Evolutionary conservation across 768 basidiomycete genomes (phyloP), one percentile per base, ranked within the genome.

Genomic region (Xanthoconium purpureum): DNA sequence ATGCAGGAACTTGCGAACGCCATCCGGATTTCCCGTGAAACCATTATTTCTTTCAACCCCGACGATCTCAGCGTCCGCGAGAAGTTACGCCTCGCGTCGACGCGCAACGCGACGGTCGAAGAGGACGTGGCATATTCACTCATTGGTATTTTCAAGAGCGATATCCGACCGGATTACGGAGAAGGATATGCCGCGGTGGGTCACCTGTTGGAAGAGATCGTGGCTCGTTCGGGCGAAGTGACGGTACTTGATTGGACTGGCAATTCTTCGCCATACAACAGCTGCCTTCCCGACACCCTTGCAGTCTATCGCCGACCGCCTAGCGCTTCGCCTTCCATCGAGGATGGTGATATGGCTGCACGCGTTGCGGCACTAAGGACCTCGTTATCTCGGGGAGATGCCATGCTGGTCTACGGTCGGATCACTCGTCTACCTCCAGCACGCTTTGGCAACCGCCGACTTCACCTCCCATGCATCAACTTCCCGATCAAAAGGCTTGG

Each of bases 41-140:
- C 45, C 10, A 61, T 61, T n/a, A 1, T 37, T 1, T 2, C 35
- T 10, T 62, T 62, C 14, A 20, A 50, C 12, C 60, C 57, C 1
- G 42, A 60, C 1, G 6, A 14, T 28, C 59, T 61, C 53, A 39
- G 30, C 1, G 18, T 49, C 32, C 37, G 60, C 10, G 53, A 51
- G 32, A 61, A 60, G 12, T 50, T 61, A 14, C 60, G 53, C 11
- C 29, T 61, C 0, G 60, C 60, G 7, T 61, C 60, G n/a, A 51
- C 13, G 11, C 59, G 59, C n/a, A 29, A 48, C 0, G 57, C 59
- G 30, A 59, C 35, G 8, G 10, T 17, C 9, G 57, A 59, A 10
- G 58, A 57, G 30, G 58, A 60, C 6, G 5, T 59, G 6, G 54
- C 58, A 5, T 59, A 56, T 6, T 55, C 49, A 4, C 45, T 59